Conservation (phyloP, 148 eudicot genomes). For the Vaccinium vitisidaea region DNA sequence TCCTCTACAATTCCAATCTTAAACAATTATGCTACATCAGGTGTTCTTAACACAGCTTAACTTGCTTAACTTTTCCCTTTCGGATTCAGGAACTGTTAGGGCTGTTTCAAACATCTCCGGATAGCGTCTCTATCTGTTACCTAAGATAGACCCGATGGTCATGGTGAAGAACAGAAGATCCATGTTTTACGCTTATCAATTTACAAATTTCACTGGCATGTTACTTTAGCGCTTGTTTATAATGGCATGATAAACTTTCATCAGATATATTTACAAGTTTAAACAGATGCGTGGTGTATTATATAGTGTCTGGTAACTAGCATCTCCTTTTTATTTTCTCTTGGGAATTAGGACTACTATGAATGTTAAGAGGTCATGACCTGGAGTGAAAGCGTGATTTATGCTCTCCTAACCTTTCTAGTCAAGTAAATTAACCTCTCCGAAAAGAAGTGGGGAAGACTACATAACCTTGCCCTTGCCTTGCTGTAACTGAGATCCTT, state of each 20-base stretch:
- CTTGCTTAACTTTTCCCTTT: background rate
- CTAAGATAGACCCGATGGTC: background rate
- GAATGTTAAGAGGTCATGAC: too few relatives aligned
- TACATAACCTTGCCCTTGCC: too few relatives aligned
- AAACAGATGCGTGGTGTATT: background rate
- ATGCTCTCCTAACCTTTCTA: too few relatives aligned
- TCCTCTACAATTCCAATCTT: too few relatives aligned
- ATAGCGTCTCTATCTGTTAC: background rate
- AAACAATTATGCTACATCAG: too few relatives aligned
- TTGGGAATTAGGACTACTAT: too few relatives aligned
- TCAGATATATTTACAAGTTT: background rate
- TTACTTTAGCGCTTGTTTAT: background rate
- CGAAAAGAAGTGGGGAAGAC: too few relatives aligned
- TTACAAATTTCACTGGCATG: background rate
- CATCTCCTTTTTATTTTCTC: background rate
- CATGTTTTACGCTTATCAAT: background rate
- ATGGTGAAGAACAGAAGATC: background rate
- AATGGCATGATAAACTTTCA: background rate
- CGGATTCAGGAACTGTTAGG: background rate
- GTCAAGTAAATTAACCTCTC: too few relatives aligned
- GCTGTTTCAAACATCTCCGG: background rate
- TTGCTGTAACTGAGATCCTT: too few relatives aligned
- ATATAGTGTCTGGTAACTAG: background rate
- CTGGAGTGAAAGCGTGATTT: too few relatives aligned
- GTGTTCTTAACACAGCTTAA: background rate